Conservation (phyloP, 345 rosid species). For the Zanthoxylum bungeanum region DNA sequence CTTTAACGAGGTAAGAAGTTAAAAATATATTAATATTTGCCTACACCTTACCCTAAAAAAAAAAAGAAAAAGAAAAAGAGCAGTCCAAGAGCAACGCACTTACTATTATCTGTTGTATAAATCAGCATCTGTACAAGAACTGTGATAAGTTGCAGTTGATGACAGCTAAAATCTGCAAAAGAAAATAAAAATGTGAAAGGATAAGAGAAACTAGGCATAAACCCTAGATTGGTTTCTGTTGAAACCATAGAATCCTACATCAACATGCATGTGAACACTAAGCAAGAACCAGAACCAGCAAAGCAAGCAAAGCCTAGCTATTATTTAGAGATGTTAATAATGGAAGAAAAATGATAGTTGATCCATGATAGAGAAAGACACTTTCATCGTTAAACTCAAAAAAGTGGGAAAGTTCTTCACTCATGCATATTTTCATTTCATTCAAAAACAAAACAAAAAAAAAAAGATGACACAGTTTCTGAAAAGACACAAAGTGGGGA, state of each 20-base stretch:
- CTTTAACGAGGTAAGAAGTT: no score
- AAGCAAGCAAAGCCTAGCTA: conserved; percentile 2
- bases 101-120: background rate
- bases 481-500: conserved; percentile 43
- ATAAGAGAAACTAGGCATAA: background rate
- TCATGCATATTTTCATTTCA: conserved; percentile 20
- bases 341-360: conserved; percentile 19
- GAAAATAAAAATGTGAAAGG: background rate
- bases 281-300: conserved; percentile 2
- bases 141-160: conserved; percentile 15
- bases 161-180: conserved; percentile 21
- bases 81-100: no score
- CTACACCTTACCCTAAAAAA: no score
- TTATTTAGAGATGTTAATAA: conserved; percentile 15
- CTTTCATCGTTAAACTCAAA: conserved; percentile 54
- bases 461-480: conserved; percentile 13
- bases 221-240: background rate
- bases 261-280: conserved; percentile 3
- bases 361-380: conserved; percentile 54
- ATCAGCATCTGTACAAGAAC: background rate
- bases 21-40: no score
- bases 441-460: conserved; percentile 19
- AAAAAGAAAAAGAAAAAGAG: background rate
- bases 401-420: conserved; percentile 33
- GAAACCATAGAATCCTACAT: background rate